Evolutionary conservation across 495 filamentous ascomycete genomes (phyloP), one percentile per base, ranked within the genome.

Genomic region (Echria macrotheca): DNA sequence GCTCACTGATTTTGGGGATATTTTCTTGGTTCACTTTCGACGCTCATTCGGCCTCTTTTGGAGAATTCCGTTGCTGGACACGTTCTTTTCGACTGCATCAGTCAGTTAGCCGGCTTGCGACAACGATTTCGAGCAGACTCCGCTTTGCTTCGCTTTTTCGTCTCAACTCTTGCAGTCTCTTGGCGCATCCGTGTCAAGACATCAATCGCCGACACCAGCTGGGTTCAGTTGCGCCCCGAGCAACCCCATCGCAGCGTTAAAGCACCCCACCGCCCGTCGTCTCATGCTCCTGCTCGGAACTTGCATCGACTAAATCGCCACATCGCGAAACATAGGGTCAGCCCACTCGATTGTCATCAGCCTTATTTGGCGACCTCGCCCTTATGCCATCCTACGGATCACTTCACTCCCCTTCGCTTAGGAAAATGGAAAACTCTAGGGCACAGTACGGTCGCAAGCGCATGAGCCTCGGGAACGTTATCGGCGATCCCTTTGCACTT

Each of bases 401-500:
- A 62, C 70, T 83, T 49, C 71, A 77, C 56, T 87, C 86, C 58
- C 83, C 85, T 52, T 89, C 88, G 51, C 67, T 90, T 56, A 78
- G 74, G 69, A 91, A 91, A 80, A 91, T 93, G 86, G 83, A 89
- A 67, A 60, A 73, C 55, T 72, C 74, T 29, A 65, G 72, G 57
- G 72, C 75, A 70, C 74, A 60, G 60, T 79, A 80, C 61, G 72
- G 74, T 33, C 72, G 74, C 46, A 75, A 69, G 57, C 65, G 79
- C 59, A 82, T 94, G 58, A 84, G 79, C 54, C 69, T 89, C 64
- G 89, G 87, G 59, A 90, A 96, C 67, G 87, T 97, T 45, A 73
- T 96, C 40, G 93, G 93, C 57, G 91, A 97, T 71, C 94, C 94
- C 2, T 96, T 99, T 70, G 91, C 93, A 42, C 79, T 97, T 32